Evolutionary conservation across 345 rosid species (phyloP), one percentile per base, ranked within the genome.

Genomic region (Eutrema japonicum): DNA sequence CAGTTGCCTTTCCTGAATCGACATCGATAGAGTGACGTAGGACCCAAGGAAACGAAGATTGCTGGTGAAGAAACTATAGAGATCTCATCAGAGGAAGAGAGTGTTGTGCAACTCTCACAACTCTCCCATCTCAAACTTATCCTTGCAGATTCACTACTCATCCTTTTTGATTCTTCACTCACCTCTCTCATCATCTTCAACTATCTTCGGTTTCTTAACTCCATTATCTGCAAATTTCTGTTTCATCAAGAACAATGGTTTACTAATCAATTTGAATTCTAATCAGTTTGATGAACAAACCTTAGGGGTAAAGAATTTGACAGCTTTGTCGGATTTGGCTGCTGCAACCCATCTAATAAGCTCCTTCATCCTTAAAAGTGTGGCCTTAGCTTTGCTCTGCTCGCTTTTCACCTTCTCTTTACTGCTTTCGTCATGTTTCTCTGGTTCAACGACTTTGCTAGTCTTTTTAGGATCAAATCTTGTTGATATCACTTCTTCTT

Each of bases 51-150:
- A 42, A 72, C 37, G 10, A 75, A 55, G 26, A 78, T 81, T 63
- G 66, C 51, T 82, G 78, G 72, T 50, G 89, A 85, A 58, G 91
- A 84, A 80, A 86, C 83, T 56, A 73, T 45, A 49, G 93, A 84
- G 51, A 83, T 74, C 8, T 79, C 81, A 22, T 92, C 85, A 73
- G 70, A 78, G 3, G 74, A 80, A 52, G 87, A 82, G n/a, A 65
- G 26, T 16, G 88, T 80, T 72, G 86, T 84, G 78, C 83, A 80
- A 78, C 92, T 91, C 43, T 90, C 93, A 42, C 78, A 70, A 46
- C 80, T 80, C 35, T 93, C 93, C 96, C 96, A 87, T 73, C 89
- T 77, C 66, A 93, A 80, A 67, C 97, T 90, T 62, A 90, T 86
- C 74, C 84, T 87, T 2, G 87, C 86, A 33, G 91, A 88, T 13